Percentiles rank a stretch among this genome's conserved stretches.
Evolutionary conservation across 208 protist genomes (phyloP).

Genomic region (Leishmania tropica): DNA sequence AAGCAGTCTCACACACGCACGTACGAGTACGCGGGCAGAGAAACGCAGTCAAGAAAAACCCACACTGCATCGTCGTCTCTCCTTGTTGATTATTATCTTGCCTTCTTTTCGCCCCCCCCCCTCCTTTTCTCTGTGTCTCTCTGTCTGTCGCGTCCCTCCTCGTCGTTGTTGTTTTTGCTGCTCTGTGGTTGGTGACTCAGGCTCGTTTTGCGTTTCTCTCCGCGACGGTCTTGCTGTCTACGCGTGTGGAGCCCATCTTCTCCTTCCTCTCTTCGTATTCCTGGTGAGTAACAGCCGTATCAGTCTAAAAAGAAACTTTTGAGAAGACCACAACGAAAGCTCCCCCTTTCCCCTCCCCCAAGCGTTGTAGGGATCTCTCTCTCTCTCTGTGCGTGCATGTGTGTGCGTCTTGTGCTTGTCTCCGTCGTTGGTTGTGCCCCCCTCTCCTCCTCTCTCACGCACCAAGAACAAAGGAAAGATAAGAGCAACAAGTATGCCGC

Average conservation of each 20-base stretch:
- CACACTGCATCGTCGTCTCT: neutral
- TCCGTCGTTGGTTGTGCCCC: neutral
- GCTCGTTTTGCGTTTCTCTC: neutral
- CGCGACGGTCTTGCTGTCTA: neutral
- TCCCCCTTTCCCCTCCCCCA: neutral
- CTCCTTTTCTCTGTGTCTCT: neutral
- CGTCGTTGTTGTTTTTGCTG: neutral
- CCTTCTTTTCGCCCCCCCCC: neutral
- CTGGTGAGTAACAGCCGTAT: too few species aligned
- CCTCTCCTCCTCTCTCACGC: neutral
- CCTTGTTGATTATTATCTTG: conserved; percentile 7
- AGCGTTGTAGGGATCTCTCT: neutral
- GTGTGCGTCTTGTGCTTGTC: neutral
- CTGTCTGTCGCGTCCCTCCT: neutral
- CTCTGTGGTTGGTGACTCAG: neutral
- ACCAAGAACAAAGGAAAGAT: conserved; percentile 23
- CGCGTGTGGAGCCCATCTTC: neutral
- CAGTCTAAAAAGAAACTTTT: too few species aligned
- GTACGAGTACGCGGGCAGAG: neutral
- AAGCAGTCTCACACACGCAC: conserved; percentile 3
- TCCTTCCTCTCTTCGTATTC: too few species aligned
- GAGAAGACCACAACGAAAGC: neutral
- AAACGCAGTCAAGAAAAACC: conserved; percentile 1
- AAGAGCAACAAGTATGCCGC: conserved; percentile 30
- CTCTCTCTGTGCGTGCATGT: neutral